phyloP scores from a whole-genome alignment of 176 grass and related monocot genomes.

The Olyra latifolia region DNA sequence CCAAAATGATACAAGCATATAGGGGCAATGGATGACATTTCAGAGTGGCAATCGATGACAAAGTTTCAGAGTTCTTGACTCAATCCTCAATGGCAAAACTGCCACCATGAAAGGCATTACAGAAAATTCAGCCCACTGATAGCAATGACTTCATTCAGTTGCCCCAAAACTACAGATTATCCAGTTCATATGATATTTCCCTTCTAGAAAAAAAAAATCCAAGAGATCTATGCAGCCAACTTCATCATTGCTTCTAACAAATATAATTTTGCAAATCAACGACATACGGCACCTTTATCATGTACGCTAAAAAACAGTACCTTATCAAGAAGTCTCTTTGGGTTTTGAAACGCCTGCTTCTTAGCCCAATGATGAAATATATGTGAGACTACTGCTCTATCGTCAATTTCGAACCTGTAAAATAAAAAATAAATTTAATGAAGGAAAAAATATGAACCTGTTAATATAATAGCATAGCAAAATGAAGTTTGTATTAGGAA shows the following conservation, averaged over 20 bases:
- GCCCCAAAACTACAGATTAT: background rate
- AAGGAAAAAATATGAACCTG: background rate
- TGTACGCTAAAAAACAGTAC: conserved; percentile 23
- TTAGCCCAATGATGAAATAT: conserved; percentile 82
- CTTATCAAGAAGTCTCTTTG: conserved; percentile 74
- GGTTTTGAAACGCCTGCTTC: conserved; percentile 76
- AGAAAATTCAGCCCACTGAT: conserved; percentile 6
- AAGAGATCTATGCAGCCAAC: background rate
- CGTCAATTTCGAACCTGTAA: conserved; percentile 68
- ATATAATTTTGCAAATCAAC: background rate
- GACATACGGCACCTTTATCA: background rate
- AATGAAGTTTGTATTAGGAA: background rate
- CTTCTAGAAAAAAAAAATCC: background rate
- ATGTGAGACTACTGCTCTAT: conserved; percentile 65
- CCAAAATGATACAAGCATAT: background rate
- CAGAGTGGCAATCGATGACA: background rate
- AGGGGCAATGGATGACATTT: conserved; percentile 2
- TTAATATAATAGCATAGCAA: background rate
- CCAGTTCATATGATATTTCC: background rate
- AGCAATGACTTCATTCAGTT: conserved; percentile 7
- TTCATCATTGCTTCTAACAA: background rate
- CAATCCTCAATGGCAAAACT: background rate
- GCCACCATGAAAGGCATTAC: background rate
- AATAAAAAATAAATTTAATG: conserved; percentile 15
- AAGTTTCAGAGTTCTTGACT: conserved; percentile 12